Evolutionary conservation across 2,329 filamentous ascomycete genomes (phyloP).

Genomic region (Cryoendolithus antarcticus): DNA sequence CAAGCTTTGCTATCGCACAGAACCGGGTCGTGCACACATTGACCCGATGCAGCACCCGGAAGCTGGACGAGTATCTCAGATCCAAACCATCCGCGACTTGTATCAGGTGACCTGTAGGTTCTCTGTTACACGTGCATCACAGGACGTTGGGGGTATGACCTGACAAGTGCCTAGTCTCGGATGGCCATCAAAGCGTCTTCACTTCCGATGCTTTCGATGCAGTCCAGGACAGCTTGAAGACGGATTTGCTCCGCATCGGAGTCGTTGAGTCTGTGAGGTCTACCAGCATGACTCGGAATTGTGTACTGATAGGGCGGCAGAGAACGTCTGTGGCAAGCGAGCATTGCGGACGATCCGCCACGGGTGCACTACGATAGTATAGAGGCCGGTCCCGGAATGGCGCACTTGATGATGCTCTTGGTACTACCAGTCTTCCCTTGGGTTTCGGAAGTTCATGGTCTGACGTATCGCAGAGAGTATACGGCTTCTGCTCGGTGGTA

Average conservation of each 20-base stretch:
- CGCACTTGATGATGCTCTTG: constrained; percentile 8
- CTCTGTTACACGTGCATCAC: neutral
- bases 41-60: constrained; percentile 8
- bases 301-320: constrained; percentile 7
- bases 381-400: constrained; percentile 12
- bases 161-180: constrained; percentile 7
- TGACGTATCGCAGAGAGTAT: constrained; percentile 38
- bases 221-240: neutral
- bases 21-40: neutral
- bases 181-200: constrained; percentile 13
- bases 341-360: constrained; percentile 15
- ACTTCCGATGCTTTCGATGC: neutral
- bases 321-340: constrained; percentile 13
- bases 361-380: constrained; percentile 13
- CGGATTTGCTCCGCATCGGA: constrained; percentile 3
- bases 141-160: constrained; percentile 3
- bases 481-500: constrained; percentile 69
- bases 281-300: constrained; percentile 1
- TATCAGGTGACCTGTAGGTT: constrained; percentile 11
- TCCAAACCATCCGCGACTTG: constrained; percentile 1
- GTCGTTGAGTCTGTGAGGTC: constrained; percentile 10
- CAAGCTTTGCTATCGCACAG: neutral
- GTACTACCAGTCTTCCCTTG: too few species aligned
- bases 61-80: constrained; percentile 6
- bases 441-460: too few species aligned